Conservation (phyloP, 768 basidiomycete species). For the Amanita brunnescens region DNA sequence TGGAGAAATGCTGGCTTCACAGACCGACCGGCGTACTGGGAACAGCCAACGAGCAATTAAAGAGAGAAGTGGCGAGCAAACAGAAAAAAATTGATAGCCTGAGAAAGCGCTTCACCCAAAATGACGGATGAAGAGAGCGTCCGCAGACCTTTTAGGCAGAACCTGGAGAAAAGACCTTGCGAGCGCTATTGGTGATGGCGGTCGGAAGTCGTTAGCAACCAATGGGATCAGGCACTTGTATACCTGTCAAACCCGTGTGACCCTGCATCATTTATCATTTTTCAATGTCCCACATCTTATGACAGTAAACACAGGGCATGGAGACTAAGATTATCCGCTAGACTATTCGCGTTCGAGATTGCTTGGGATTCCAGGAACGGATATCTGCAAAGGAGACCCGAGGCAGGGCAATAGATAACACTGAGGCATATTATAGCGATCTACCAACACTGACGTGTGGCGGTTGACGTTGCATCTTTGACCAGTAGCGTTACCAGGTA, state of each 20-base stretch:
- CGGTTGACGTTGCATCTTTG: too few relatives aligned
- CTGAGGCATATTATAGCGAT: too few relatives aligned
- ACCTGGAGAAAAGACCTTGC: background rate
- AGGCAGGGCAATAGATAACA: too few relatives aligned
- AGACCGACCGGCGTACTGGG: constrained; percentile 4
- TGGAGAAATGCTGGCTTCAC: background rate
- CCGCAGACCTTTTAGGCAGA: background rate
- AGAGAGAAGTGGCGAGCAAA: too few relatives aligned
- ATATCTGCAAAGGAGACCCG: too few relatives aligned
- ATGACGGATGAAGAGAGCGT: background rate
- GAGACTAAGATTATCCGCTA: too few relatives aligned
- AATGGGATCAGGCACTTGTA: background rate
- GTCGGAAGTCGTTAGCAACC: constrained; percentile 2
- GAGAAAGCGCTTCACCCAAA: background rate
- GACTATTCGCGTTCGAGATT: too few relatives aligned
- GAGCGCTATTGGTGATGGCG: background rate
- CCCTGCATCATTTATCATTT: constrained; percentile 6
- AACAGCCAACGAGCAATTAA: background rate
- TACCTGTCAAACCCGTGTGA: background rate
- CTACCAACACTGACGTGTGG: too few relatives aligned
- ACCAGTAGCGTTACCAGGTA: too few relatives aligned
- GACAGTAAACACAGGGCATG: too few relatives aligned
- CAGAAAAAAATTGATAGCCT: background rate
- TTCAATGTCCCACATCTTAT: too few relatives aligned
- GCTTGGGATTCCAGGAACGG: too few relatives aligned